phyloP scores from a whole-genome alignment of 2,329 filamentous ascomycete genomes.

The Tolypocladium sp. region DNA sequence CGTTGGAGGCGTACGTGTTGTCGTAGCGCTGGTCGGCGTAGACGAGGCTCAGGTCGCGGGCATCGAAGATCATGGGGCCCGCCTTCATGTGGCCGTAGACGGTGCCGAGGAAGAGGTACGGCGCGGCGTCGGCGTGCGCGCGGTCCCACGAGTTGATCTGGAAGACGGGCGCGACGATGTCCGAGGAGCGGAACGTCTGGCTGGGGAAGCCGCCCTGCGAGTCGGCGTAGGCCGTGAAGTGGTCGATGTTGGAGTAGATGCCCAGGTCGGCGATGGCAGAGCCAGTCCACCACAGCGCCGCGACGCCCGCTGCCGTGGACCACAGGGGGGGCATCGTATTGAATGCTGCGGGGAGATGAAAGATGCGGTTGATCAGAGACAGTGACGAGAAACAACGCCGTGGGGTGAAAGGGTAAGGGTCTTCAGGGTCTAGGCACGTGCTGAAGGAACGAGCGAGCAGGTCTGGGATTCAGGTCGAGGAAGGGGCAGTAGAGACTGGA shows the following conservation, averaged over 20 bases:
- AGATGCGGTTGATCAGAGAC: background rate
- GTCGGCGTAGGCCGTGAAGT: background rate
- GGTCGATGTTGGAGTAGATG: background rate
- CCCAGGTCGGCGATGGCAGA: background rate
- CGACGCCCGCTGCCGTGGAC: background rate
- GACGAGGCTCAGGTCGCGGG: constrained; percentile 25
- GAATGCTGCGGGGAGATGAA: background rate
- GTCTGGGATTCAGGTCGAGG: background rate
- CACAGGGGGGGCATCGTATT: background rate
- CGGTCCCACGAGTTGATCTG: constrained; percentile 22
- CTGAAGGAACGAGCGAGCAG: too few relatives aligned
- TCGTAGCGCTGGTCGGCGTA: constrained; percentile 25
- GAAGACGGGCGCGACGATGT: constrained; percentile 22
- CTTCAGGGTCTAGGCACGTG: too few relatives aligned
- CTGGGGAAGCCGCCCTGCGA: constrained; percentile 14
- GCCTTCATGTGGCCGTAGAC: constrained; percentile 12
- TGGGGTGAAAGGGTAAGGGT: too few relatives aligned
- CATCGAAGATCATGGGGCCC: constrained; percentile 25
- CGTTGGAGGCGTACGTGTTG: constrained; percentile 14
- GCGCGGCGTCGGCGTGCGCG: constrained; percentile 14
- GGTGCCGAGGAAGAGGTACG: constrained; percentile 23
- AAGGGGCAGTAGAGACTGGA: background rate
- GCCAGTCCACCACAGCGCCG: background rate
- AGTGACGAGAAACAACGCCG: background rate
- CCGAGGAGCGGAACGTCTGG: constrained; percentile 22